Percentiles rank a stretch among this genome's conserved stretches.
These are phyloP conservation scores for Camellia sinensis DNA, from an alignment of 148 eudicot genomes.

Conservation along the genomic window DNA sequence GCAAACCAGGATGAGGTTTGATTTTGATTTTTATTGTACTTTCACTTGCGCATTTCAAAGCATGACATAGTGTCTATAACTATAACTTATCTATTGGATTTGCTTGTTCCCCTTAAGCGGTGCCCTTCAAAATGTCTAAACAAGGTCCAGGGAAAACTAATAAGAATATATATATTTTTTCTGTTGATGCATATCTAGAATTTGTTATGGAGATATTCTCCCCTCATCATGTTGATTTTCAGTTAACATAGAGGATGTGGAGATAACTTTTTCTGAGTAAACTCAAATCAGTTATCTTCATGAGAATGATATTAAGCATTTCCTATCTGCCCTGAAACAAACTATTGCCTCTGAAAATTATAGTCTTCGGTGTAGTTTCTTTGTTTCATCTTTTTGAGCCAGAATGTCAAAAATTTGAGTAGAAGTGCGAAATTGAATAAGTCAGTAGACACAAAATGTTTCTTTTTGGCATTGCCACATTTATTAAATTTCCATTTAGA, in stretches of 20 bases:
- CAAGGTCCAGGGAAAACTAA: not conserved
- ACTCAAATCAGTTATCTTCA: not conserved
- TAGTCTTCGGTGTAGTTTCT: not conserved
- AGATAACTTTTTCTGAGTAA: not conserved
- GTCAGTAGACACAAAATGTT: not conserved
- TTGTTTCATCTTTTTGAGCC: not conserved
- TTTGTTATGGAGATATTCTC: not conserved
- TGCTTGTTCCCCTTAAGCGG: not conserved
- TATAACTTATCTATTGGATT: not conserved
- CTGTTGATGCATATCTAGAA: not conserved
- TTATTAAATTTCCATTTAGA: not conserved
- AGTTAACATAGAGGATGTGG: not conserved
- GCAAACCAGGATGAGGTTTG: constrained; percentile 90
- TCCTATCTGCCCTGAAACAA: not conserved
- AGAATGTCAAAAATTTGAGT: not conserved
- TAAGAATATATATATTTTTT: no score
- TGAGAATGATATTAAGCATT: not conserved
- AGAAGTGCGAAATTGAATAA: not conserved
- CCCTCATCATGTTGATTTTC: not conserved
- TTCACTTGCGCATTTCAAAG: not conserved
- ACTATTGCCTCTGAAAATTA: not conserved
- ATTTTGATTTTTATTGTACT: constrained; percentile 9
- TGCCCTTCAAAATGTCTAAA: not conserved
- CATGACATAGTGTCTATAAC: not conserved
- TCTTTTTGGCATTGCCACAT: not conserved